phyloP scores from a whole-genome alignment of 257 asterid genomes.

The Solanum clarkiae region DNA sequence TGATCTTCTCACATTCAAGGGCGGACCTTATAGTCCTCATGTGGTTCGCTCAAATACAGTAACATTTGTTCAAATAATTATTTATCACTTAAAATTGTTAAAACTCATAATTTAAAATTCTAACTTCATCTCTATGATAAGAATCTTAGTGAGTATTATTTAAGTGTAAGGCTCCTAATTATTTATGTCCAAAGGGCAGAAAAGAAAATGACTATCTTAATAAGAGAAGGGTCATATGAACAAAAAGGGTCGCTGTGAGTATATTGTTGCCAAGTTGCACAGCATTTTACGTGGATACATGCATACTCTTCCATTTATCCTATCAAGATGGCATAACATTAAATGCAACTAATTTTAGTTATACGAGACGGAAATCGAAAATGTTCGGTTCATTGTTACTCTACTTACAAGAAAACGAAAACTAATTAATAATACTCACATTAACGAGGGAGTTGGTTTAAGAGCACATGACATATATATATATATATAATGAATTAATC shows the following conservation, averaged over 20 bases:
- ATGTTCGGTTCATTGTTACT: neutral
- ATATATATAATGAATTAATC: neutral
- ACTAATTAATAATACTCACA: neutral
- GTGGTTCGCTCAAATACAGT: too few relatives aligned
- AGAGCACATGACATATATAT: neutral
- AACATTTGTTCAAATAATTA: too few relatives aligned
- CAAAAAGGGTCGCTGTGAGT: neutral
- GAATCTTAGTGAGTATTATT: neutral
- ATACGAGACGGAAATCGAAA: neutral
- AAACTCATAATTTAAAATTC: too few relatives aligned
- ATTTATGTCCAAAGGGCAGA: neutral
- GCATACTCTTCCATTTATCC: constrained; percentile 15
- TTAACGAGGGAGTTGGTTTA: neutral
- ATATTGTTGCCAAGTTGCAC: neutral
- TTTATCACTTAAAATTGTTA: too few relatives aligned
- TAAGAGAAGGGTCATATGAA: neutral
- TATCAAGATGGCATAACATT: constrained; percentile 15
- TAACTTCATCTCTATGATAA: too few relatives aligned
- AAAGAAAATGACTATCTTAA: neutral
- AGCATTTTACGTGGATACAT: constrained; percentile 5
- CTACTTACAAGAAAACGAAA: neutral
- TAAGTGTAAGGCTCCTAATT: neutral
- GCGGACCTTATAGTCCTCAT: too few relatives aligned
- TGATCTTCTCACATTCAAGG: neutral
- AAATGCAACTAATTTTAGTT: neutral